phyloP scores from a whole-genome alignment of 208 protist genomes.

The Wallacemonas sp. region DNA sequence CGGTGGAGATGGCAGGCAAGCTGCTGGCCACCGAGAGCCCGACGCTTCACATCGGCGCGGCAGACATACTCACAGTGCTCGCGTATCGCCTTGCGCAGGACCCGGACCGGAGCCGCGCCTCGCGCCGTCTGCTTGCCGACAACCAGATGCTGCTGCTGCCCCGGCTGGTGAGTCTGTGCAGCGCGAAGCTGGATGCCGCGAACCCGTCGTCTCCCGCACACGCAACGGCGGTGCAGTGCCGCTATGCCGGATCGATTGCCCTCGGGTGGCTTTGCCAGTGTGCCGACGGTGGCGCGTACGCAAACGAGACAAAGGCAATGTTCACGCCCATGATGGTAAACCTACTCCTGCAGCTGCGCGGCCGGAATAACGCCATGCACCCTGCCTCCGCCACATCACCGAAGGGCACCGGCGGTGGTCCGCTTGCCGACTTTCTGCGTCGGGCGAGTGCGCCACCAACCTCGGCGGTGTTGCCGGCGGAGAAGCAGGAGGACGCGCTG shows the following conservation, averaged over 20 bases:
- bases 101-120: conserved; percentile 37
- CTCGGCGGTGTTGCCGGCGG: conserved; percentile 32
- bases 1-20: conserved; percentile 49
- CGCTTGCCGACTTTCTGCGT: conserved; percentile 13
- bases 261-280: conserved; percentile 52
- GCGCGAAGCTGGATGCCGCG: conserved; percentile 7
- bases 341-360: conserved; percentile 41
- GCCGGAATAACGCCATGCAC: conserved; percentile 14
- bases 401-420: background rate
- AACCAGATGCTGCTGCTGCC: conserved; percentile 55
- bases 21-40: conserved; percentile 35
- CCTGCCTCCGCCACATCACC: background rate
- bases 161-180: conserved; percentile 61
- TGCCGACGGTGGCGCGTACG: conserved; percentile 42
- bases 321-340: conserved; percentile 52
- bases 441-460: conserved; percentile 14
- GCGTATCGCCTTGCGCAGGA: conserved; percentile 49
- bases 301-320: conserved; percentile 25
- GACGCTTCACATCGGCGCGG: conserved; percentile 61
- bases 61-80: conserved; percentile 58
- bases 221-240: conserved; percentile 28
- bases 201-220: conserved; percentile 19
- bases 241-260: conserved; percentile 58
- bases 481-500: conserved; percentile 26
- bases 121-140: conserved; percentile 60